Evolutionary conservation across 345 rosid genomes (phyloP), one percentile per base, ranked within the genome.

Genomic region (Psidium friedrichsthalianum): DNA sequence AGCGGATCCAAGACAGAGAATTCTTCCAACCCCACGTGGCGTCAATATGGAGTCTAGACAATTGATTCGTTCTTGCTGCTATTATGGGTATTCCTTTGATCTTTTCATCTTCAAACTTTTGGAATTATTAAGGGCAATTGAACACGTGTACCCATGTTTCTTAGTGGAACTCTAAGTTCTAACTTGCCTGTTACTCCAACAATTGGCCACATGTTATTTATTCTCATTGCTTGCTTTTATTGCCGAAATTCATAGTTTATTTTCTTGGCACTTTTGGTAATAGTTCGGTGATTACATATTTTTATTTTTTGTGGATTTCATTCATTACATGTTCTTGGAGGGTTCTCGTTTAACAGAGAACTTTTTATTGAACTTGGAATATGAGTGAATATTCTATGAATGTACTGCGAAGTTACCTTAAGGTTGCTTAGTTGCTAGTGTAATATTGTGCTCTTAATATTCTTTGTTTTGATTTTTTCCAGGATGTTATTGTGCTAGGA

Each of bases 51-150:
- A 97, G 99, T 91, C 93, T 97, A 55, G 99, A 97, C 90, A 97
- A 97, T 89, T 96, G 99, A 85, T 97, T 97, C 88, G 99, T 97
- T 87, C 99, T 97, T 88, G 99, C 99, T 47, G 99, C 99, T 87
- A 94, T 94, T 82, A 97, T 97, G 99, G 99, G 99, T 97, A 95
- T 82, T 52, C 14, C 44, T 51, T 86, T 86, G 78, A 55, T 78
- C 49, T 64, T 74, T 56, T 32, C 21, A 53, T 84, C 40, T 78
- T 12, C 64, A 56, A 54, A 29, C 82, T 82, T 69, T 64, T 51
- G 58, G 36, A 7, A 36, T 47, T 58, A 5, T 42, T 20, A 84
- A n/a, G 69, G 42, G 36, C 18, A 76, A 53, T 40, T 14, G 55
- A 25, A 55, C 10, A n/a, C 40, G 44, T 69, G 53, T 54, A 27